Evolutionary conservation across 768 basidiomycete genomes (phyloP).

Genomic region (Pisolithus sp.): DNA sequence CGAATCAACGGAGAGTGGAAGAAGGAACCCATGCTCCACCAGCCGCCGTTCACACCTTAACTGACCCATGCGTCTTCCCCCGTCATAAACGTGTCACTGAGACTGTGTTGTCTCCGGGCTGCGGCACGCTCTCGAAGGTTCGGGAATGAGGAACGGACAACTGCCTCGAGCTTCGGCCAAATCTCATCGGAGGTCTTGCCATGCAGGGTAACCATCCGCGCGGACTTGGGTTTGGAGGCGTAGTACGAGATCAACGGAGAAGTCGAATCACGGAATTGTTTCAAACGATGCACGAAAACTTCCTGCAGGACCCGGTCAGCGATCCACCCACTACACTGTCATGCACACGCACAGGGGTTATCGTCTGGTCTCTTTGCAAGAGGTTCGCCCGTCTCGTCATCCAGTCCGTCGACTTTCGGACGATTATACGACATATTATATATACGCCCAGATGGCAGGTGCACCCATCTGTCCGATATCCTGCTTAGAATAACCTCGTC

Average conservation of each 20-base stretch:
- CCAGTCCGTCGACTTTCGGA: conserved; percentile 70
- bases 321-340: background rate
- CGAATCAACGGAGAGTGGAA: too few relatives aligned
- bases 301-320: conserved; percentile 41
- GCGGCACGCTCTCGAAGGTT: conserved; percentile 45
- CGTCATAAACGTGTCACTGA: conserved; percentile 47
- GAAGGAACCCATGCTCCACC: conserved; percentile 11
- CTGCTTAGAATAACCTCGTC: conserved; percentile 80
- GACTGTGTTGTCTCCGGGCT: conserved; percentile 41
- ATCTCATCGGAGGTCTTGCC: conserved; percentile 84
- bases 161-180: conserved; percentile 73
- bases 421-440: conserved; percentile 88
- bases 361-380: conserved; percentile 88
- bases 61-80: conserved; percentile 10
- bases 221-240: conserved; percentile 32
- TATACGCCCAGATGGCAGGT: conserved; percentile 79
- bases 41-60: conserved; percentile 9
- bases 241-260: conserved; percentile 79
- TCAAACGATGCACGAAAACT: conserved; percentile 68
- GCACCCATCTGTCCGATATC: conserved; percentile 88
- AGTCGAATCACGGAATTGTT: conserved; percentile 73
- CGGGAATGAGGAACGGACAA: conserved; percentile 55
- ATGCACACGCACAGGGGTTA: conserved; percentile 63
- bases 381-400: conserved; percentile 84
- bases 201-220: conserved; percentile 49